Conservation (phyloP, 1,284 basidiomycete genomes). For the Leccinum angustisporum region DNA sequence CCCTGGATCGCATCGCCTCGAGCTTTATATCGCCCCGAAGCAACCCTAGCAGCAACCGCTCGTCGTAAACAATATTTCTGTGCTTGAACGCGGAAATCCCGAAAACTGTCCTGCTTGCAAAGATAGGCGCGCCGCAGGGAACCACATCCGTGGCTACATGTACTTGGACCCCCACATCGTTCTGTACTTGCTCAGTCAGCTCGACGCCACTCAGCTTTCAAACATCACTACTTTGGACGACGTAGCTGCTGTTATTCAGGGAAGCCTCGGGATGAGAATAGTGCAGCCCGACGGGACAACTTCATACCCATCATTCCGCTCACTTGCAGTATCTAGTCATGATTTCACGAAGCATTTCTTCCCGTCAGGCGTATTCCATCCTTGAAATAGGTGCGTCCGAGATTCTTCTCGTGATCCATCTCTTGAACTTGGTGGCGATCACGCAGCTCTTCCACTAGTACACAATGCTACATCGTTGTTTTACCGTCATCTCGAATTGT, state of each 20-base stretch:
- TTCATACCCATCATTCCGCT: too few species aligned
- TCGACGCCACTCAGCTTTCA: not conserved
- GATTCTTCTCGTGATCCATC: not conserved
- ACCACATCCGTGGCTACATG: conserved; percentile 15
- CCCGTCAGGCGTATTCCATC: conserved; percentile 37
- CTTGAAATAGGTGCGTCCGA: conserved; percentile 44
- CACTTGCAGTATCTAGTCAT: conserved; percentile 37
- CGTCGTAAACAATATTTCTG: conserved; percentile 19
- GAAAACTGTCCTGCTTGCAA: conserved; percentile 13
- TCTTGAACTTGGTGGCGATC: not conserved
- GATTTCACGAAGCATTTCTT: conserved; percentile 35
- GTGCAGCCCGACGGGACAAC: conserved; percentile 19
- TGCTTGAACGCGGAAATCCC: conserved; percentile 13
- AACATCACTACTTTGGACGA: conserved; percentile 4
- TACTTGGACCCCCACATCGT: conserved; percentile 15
- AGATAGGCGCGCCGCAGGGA: conserved; percentile 12
- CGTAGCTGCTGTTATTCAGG: conserved; percentile 3
- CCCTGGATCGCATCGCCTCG: conserved; percentile 21
- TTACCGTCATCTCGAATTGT: conserved; percentile 47
- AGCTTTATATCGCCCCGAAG: conserved; percentile 14
- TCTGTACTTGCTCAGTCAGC: conserved; percentile 10
- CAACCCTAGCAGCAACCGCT: not conserved
- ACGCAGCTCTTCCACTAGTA: conserved; percentile 55
- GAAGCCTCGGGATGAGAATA: conserved; percentile 13
- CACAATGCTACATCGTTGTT: conserved; percentile 50